phyloP scores from a whole-genome alignment of 768 basidiomycete species.

The Russula emetica region DNA sequence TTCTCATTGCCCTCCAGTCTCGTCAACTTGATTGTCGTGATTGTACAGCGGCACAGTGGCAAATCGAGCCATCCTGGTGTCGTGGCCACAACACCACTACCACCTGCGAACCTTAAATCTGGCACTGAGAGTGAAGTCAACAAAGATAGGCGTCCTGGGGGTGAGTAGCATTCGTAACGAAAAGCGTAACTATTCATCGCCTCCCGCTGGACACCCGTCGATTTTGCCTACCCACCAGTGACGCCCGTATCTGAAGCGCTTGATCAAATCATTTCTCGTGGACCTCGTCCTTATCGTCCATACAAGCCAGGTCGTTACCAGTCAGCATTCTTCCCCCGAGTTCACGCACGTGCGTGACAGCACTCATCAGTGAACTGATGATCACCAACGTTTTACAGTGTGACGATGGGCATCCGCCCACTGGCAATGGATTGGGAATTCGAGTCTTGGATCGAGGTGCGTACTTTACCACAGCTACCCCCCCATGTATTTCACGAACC shows the following conservation, averaged over 20 bases:
- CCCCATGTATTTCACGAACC: no score
- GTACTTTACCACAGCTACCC: neutral
- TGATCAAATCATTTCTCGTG: conserved; percentile 42
- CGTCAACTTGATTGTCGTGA: neutral
- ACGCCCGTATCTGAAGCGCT: conserved; percentile 40
- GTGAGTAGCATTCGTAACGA: conserved; percentile 19
- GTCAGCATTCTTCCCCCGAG: conserved; percentile 33
- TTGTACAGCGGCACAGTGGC: neutral
- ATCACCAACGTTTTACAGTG: conserved; percentile 35
- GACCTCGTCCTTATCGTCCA: conserved; percentile 63
- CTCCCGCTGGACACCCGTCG: conserved; percentile 40
- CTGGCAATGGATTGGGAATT: conserved; percentile 68
- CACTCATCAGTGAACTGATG: neutral
- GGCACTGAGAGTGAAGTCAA: conserved; percentile 20
- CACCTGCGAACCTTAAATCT: neutral
- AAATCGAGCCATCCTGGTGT: neutral
- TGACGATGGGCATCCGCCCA: conserved; percentile 63
- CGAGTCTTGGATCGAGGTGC: conserved; percentile 76
- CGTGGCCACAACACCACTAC: neutral
- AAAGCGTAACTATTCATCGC: no score
- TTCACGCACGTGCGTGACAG: neutral
- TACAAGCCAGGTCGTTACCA: conserved; percentile 61
- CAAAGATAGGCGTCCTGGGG: conserved; percentile 30
- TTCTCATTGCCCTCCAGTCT: neutral
- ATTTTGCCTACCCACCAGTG: conserved; percentile 51